These are phyloP conservation scores for Bipolaris oryzae DNA, from an alignment of 2,329 filamentous ascomycete genomes.

Conservation along the genomic window DNA sequence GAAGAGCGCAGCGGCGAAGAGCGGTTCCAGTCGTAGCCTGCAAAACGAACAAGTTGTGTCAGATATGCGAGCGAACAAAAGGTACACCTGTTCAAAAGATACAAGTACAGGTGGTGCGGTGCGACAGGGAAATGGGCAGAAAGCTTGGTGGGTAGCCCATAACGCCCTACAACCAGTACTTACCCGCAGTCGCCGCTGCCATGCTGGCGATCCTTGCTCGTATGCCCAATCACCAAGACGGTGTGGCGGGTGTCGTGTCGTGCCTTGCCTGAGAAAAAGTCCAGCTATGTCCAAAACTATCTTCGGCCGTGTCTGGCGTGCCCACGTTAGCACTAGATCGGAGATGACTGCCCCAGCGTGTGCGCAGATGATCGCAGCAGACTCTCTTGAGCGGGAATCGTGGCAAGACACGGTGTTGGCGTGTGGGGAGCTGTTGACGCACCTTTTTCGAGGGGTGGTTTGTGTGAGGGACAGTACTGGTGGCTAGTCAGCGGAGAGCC, in stretches of 20 bases:
- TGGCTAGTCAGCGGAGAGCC: constrained; percentile 43
- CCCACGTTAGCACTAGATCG: constrained; percentile 25
- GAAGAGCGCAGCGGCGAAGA: constrained; percentile 49
- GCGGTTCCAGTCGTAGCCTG: constrained; percentile 51
- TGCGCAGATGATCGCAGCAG: constrained; percentile 1
- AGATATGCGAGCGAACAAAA: constrained; percentile 38
- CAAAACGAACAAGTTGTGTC: constrained; percentile 41
- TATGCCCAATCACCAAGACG: constrained; percentile 26
- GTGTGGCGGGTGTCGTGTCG: constrained; percentile 14
- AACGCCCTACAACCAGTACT: constrained; percentile 34
- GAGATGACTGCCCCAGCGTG: constrained; percentile 1
- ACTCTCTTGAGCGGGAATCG: not conserved
- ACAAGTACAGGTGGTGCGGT: constrained; percentile 28
- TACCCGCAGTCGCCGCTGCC: constrained; percentile 52
- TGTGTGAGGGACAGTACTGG: constrained; percentile 37
- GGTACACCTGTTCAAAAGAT: constrained; percentile 28
- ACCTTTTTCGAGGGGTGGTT: constrained; percentile 39
- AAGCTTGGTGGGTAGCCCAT: constrained; percentile 29
- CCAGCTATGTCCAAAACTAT: constrained; percentile 9
- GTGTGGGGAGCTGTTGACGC: constrained; percentile 28
- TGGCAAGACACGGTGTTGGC: constrained; percentile 12
- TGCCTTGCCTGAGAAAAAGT: constrained; percentile 18
- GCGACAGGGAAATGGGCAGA: constrained; percentile 29
- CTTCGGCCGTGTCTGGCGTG: constrained; percentile 21
- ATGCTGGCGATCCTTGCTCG: constrained; percentile 39